Evolutionary conservation across 441 rosid species (phyloP), one percentile per base, ranked within the genome.

Genomic region (Pelargonium myrrhifolium): DNA sequence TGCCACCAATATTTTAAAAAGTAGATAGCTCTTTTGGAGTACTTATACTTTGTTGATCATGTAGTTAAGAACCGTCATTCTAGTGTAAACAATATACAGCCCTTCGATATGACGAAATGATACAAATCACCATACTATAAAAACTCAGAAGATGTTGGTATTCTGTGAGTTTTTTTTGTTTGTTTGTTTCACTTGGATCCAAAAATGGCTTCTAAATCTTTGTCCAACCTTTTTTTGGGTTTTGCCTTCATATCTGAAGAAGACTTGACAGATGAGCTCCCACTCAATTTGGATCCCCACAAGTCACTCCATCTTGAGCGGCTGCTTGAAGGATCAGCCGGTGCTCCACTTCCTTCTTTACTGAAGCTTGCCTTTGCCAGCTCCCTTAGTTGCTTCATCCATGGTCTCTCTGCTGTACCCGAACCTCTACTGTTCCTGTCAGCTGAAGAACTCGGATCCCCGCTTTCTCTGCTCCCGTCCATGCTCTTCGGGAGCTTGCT

Each of bases 161-260:
- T 35, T 35, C 37, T 31, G 37, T 31, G 37, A 35, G 9, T n/a
- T 35, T 35, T 35, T 35, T 1, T 24, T 24, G 28, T 35, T 6
- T 35, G 39, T 35, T 35, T 37, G 40, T 37, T 37, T 87, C 84
- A 85, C 69, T 84, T 87, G 24, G 88, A 79, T 67, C 89, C 92
- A 85, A 93, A 91, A 78, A 93, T 93, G 72, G 85, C 89, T 69
- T 89, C 96, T 65, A 93, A 80, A 72, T 93, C 97, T 80, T 86
- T 89, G 80, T 85, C 71, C 81, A 93, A 78, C 65, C 85, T 77
- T 51, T 69, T 86, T 58, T 5, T 20, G 53, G 92, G 78, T 74
- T 79, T 86, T n/a, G 82, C 63, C 68, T 79, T 88, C 74, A 59
- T 77, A 74, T 93, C 97, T 5, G 87, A 40, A 20, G 93, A 75